These are phyloP conservation scores for Arabidopsis hybrid DNA, from an alignment of 441 rosid species.

Conservation along the genomic window DNA sequence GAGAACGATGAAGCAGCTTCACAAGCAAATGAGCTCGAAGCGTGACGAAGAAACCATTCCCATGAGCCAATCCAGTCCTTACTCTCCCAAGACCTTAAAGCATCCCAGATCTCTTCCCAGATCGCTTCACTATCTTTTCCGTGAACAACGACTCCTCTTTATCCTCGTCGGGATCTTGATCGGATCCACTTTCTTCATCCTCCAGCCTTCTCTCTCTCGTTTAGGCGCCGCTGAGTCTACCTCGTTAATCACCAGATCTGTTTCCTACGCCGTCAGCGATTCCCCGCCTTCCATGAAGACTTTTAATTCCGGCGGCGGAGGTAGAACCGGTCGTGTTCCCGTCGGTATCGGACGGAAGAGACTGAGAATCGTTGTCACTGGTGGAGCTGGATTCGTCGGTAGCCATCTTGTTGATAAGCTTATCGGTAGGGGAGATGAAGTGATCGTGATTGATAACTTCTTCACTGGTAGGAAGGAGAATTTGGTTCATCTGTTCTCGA, in stretches of 20 bases:
- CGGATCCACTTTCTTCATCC: slow-evolving; percentile 87
- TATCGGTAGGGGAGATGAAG: slow-evolving; percentile 89
- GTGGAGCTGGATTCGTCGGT: slow-evolving; percentile 97
- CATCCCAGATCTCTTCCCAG: slow-evolving; percentile 80
- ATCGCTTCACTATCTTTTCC: slow-evolving; percentile 81
- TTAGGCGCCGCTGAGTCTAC: slow-evolving; percentile 54
- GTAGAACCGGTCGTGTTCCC: slow-evolving; percentile 63
- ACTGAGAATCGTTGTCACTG: slow-evolving; percentile 85
- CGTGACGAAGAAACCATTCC: slow-evolving; percentile 78
- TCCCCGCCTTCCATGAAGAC: slow-evolving; percentile 19
- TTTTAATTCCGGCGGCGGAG: slow-evolving; percentile 34
- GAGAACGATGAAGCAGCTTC: slow-evolving; percentile 73
- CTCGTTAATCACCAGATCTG: slow-evolving; percentile 49
- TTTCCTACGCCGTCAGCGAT: slow-evolving; percentile 26
- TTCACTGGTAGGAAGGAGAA: slow-evolving; percentile 95
- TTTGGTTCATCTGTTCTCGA: slow-evolving; percentile 73
- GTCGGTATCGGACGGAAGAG: slow-evolving; percentile 67
- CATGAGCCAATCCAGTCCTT: slow-evolving; percentile 51
- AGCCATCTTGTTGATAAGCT: slow-evolving; percentile 95
- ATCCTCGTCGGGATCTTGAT: slow-evolving; percentile 88
- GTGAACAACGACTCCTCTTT: slow-evolving; percentile 84
- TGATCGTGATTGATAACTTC: slow-evolving; percentile 91
- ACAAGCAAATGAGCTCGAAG: slow-evolving; percentile 75
- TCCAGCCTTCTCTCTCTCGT: slow-evolving; percentile 83
- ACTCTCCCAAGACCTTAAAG: slow-evolving; percentile 69